Evolutionary conservation across 2,329 filamentous ascomycete species (phyloP), one percentile per base, ranked within the genome.

Genomic region (Calonectria pseudoturangicola): DNA sequence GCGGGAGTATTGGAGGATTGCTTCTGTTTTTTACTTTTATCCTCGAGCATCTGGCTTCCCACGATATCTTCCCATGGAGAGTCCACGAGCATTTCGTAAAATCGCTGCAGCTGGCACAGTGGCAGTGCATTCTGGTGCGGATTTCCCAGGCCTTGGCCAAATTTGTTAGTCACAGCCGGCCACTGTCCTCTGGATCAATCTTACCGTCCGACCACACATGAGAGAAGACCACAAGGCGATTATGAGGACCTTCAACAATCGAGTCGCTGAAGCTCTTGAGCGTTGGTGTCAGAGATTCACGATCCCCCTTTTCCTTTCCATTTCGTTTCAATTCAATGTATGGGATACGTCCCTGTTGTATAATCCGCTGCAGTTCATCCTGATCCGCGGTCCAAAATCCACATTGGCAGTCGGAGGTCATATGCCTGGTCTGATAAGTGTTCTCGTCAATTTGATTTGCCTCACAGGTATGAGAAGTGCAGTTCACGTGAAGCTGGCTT

Each of bases 191-290:
- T 6, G 2, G 12, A 2, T 41, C 25, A 28, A 28, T 47, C 60
- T 64, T 36, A 48, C 28, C 43, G 7, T 64, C 43, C 5, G 60
- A 64, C 60, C 60, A 64, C 16, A 47, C 60, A 10, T 64, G 60
- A 2, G 43, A 64, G 4, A 64, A 64, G 2, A 50, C 28, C 16
- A 39, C 43, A 4, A 64, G 39, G 16, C 60, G 41, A 12, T 64
- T 39, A 21, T 47, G 60, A 10, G 60, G 28, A 4, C 43, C 43
- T 48, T 36, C 43, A 28, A 39, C 60, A 36, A 64, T 64, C 2
- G 60, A 48, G 13, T 50, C 45, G 4, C 18, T 36, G 18, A 64
- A 48, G 15, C 43, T 64, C 27, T 48, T 43, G 1, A 64, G 43
- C 15, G 39, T 28, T 18, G 58, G 58, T 12, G 21, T 4, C 16